These are phyloP conservation scores for Colletotrichum sublineola DNA, from an alignment of 2,329 filamentous ascomycete species.

Conservation along the genomic window DNA sequence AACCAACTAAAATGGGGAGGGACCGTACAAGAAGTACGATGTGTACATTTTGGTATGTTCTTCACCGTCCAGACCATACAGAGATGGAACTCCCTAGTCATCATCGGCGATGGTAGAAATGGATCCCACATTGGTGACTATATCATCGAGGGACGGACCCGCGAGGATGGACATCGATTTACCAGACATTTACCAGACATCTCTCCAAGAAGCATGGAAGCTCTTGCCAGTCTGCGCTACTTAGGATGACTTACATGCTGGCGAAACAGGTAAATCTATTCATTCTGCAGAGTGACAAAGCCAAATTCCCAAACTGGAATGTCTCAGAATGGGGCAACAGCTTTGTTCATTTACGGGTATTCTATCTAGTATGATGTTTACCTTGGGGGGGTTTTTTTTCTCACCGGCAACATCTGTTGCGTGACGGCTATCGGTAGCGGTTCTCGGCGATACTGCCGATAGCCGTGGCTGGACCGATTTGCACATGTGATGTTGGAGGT, in stretches of 20 bases:
- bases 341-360: background rate
- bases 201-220: background rate
- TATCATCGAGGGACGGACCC: background rate
- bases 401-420: background rate
- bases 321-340: background rate
- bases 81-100: background rate
- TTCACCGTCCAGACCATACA: too few relatives aligned
- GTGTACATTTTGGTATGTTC: too few relatives aligned
- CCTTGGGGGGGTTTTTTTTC: background rate
- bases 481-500: background rate
- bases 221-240: background rate
- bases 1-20: background rate
- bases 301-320: too few relatives aligned
- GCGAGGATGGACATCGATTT: background rate
- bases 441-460: background rate
- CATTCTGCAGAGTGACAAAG: background rate
- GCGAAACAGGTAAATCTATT: background rate
- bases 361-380: too few relatives aligned
- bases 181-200: background rate
- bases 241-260: background rate
- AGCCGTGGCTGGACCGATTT: background rate
- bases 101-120: background rate
- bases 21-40: background rate
- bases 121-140: background rate
- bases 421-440: background rate